A percentile compares a stretch with the other conserved stretches of the same genome.
Evolutionary conservation across 805 yeast species (phyloP).

Genomic region (Saccharomycopsis guyanensis): DNA sequence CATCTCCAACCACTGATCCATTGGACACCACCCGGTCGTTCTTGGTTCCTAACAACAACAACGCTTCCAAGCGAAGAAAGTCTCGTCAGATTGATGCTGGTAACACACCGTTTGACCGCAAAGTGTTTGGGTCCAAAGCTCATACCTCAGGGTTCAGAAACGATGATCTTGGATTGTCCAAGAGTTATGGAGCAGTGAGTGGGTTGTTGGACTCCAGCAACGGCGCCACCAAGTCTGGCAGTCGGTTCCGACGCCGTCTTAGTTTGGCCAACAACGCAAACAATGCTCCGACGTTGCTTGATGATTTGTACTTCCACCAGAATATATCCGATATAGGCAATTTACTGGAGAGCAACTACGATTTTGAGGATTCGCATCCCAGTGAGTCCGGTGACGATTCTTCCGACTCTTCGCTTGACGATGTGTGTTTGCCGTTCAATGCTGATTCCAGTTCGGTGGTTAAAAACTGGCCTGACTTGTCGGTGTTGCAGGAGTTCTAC

Average conservation of each 20-base stretch:
- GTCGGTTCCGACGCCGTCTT: not conserved
- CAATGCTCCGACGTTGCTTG: conserved; percentile 9
- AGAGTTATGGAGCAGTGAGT: not conserved
- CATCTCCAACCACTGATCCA: not conserved
- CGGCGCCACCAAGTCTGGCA: not conserved
- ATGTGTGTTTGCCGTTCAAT: conserved; percentile 85
- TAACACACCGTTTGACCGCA: not conserved
- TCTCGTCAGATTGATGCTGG: not conserved
- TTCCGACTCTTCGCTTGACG: conserved; percentile 67
- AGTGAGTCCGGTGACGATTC: conserved; percentile 16
- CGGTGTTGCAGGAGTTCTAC: conserved; percentile 68
- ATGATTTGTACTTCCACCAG: conserved; percentile 17
- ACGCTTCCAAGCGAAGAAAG: not conserved
- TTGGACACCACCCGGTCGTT: not conserved
- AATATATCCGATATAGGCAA: conserved; percentile 18
- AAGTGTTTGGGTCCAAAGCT: not conserved
- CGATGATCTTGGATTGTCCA: not conserved
- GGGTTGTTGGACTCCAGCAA: not conserved
- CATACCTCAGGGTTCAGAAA: not conserved
- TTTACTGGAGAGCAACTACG: conserved; percentile 19
- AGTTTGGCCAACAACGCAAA: not conserved
- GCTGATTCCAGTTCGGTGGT: conserved; percentile 27
- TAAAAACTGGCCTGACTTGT: conserved; percentile 60
- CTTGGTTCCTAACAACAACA: not conserved
- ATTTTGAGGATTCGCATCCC: conserved; percentile 21